Evolutionary conservation across 2,329 filamentous ascomycete species (phyloP).

Genomic region (Calonectria leucothoes): DNA sequence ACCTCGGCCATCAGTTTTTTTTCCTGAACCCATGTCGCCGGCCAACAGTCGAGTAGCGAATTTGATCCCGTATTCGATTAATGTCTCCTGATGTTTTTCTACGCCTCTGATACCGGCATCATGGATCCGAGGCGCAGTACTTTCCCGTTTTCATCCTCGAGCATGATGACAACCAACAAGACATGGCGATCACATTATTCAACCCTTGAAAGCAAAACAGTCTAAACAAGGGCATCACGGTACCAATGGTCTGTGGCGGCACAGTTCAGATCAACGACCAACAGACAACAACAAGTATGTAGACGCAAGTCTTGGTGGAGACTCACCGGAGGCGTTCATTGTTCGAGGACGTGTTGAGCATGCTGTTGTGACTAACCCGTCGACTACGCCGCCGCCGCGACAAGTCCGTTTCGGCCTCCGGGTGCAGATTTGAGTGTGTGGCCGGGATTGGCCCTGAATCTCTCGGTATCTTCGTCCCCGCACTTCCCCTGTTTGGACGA

Average conservation of each 20-base stretch:
- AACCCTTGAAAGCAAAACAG: neutral
- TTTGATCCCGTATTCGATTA: neutral
- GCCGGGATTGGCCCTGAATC: conserved; percentile 4
- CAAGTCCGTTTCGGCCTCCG: neutral
- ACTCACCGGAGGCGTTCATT: neutral
- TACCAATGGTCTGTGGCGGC: neutral
- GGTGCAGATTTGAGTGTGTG: neutral
- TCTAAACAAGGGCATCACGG: neutral
- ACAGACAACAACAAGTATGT: neutral
- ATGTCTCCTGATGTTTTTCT: neutral
- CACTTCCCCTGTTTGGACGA: conserved; percentile 6
- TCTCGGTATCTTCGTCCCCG: conserved; percentile 3
- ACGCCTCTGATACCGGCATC: neutral
- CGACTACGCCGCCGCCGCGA: neutral
- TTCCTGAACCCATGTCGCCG: neutral
- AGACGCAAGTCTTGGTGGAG: conserved; percentile 4
- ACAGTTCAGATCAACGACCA: conserved; percentile 10
- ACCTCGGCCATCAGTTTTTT: neutral
- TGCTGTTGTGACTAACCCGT: neutral
- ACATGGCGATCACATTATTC: conserved; percentile 11
- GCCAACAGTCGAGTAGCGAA: neutral
- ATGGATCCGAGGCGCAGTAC: neutral
- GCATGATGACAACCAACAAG: conserved; percentile 5
- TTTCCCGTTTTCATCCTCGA: neutral
- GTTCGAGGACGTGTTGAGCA: neutral